Base-by-base conservation (phyloP, 73 alveolate species). In the Tetrahymena elliotti region DNA sequence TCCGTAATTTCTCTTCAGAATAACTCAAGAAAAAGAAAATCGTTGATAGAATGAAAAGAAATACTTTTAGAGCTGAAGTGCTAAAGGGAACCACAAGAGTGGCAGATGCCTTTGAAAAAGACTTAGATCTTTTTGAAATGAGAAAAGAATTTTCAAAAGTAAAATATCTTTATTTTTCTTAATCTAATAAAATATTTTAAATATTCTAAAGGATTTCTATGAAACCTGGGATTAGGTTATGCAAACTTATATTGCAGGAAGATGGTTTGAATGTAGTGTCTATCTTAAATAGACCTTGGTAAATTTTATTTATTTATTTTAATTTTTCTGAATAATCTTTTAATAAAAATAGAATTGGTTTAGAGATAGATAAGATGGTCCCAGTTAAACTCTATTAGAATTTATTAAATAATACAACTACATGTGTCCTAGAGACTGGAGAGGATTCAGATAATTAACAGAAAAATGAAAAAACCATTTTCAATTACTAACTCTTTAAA, bases 371-470 rank as follows among this genome's bases (percentile, higher is more conserved):
- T 84, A 53, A 88, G 99, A 97, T 93, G 99, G 99, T 38, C 99
- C 99, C 7, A 40, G 97, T 7, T 53, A 84, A 36, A 95, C 98
- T 13, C 92, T 97, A 35, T 84, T 97, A 38, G 96, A 96, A 24
- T 97, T 83, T 36, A 97, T 97, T 84, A 97, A 93, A 92, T 96
- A 83, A 92, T 94, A 93, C 39, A 84, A 92, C 20, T 94, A 93
- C 93, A 53, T 93, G 53, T 97, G 98, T 54, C 88, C 88, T 31
- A 98, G 99, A 18, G 54, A 84, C 83, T 98, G 99, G 99, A 92
- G 95, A 68, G 99, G 99, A 15, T 98, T 40, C 83, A 95, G 99
- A 93, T 96, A 18, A 16, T 96, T 98, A 11, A 97, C 99, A 37
- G 98, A 97, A 94, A 98, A 98, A 94, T 98, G 98, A 98, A 47